A percentile compares a stretch with the other conserved stretches of the same genome.
phyloP scores from a whole-genome alignment of 805 yeast species.

The Jamesozyma rosinii region DNA sequence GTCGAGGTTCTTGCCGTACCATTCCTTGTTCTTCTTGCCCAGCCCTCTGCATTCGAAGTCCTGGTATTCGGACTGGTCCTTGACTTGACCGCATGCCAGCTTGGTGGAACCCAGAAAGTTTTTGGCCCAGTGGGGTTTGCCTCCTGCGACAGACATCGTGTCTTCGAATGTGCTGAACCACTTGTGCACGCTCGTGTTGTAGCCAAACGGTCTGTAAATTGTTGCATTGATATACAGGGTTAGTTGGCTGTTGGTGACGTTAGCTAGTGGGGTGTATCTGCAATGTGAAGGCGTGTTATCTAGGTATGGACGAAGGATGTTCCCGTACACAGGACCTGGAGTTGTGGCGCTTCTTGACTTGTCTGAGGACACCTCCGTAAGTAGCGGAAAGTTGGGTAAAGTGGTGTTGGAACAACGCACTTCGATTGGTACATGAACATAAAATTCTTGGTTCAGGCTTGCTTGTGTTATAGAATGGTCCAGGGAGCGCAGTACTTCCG shows the following conservation, averaged over 20 bases:
- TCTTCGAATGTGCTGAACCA: conserved; percentile 85
- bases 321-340: conserved; percentile 79
- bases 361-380: conserved; percentile 27
- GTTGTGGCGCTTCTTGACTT: conserved; percentile 42
- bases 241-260: conserved; percentile 58
- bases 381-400: conserved; percentile 33
- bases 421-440: conserved; percentile 91
- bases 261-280: conserved; percentile 41
- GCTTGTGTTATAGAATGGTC: conserved; percentile 55
- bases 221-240: conserved; percentile 88
- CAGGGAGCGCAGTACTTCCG: conserved; percentile 57
- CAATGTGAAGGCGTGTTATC: conserved; percentile 65
- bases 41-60: conserved; percentile 78
- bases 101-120: conserved; percentile 62
- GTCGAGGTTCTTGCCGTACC: conserved; percentile 69
- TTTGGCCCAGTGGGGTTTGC: conserved; percentile 98
- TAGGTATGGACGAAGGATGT: conserved; percentile 67
- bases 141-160: conserved; percentile 66
- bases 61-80: conserved; percentile 34
- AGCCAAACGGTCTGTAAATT: conserved; percentile 86
- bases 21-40: conserved; percentile 52
- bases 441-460: conserved; percentile 51
- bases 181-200: conserved; percentile 58
- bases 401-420: conserved; percentile 88
- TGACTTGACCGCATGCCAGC: conserved; percentile 24